A percentile compares a stretch with the other conserved stretches of the same genome.
Conservation (phyloP, 768 basidiomycete species). For the Lyophyllum shimeji region DNA sequence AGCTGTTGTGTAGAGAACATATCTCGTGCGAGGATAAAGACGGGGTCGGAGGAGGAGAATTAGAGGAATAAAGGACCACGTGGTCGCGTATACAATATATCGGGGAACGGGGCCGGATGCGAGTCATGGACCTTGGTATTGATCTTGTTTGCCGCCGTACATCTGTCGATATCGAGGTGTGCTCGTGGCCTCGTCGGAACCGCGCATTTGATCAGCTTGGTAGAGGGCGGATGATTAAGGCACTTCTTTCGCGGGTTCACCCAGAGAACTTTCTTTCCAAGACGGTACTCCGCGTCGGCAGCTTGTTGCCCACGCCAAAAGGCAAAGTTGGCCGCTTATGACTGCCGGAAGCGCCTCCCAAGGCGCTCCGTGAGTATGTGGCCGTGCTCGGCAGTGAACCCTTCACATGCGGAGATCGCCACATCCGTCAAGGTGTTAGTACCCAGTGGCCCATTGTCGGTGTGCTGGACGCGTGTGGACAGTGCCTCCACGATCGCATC, state of each 20-base stretch:
- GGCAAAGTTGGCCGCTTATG: not conserved
- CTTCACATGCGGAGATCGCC: conserved; percentile 38
- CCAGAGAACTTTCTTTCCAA: too few relatives aligned
- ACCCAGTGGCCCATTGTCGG: conserved; percentile 26
- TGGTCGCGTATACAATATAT: not conserved
- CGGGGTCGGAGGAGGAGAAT: not conserved
- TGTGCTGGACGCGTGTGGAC: conserved; percentile 42
- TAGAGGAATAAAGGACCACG: not conserved
- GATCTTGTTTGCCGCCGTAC: not conserved
- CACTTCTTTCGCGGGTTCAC: too few relatives aligned
- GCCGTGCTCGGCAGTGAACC: conserved; percentile 28
- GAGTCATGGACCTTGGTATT: not conserved
- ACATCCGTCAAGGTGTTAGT: conserved; percentile 32
- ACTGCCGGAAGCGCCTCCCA: conserved; percentile 24
- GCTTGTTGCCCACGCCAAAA: too few relatives aligned
- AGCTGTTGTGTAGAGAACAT: conserved; percentile 32
- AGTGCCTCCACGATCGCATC: conserved; percentile 55
- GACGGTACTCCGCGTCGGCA: too few relatives aligned
- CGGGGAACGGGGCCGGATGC: too few relatives aligned
- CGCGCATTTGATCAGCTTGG: too few relatives aligned
- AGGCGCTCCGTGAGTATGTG: conserved; percentile 27
- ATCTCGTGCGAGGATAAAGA: too few relatives aligned
- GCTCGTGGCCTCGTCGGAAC: too few relatives aligned
- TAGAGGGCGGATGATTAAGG: too few relatives aligned
- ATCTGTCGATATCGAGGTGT: not conserved